Percentiles rank a stretch among this genome's conserved stretches.
These are phyloP conservation scores for Deinandra increscens DNA, from an alignment of 129 eudicot species.

Conservation along the genomic window DNA sequence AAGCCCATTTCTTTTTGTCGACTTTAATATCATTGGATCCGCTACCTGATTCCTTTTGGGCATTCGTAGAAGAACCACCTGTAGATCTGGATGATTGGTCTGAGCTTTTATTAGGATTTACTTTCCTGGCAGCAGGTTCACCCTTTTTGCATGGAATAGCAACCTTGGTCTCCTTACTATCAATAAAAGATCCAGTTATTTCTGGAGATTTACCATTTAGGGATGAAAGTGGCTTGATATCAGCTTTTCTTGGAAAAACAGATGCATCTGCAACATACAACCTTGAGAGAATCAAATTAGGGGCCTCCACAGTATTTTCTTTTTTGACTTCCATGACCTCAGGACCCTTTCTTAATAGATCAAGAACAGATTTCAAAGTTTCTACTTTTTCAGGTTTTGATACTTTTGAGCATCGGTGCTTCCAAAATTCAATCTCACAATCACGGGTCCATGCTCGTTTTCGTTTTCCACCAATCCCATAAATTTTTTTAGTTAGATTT, in stretches of 20 bases:
- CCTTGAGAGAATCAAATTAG: constrained; percentile 74
- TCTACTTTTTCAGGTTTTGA: constrained; percentile 74
- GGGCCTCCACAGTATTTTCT: constrained; percentile 32
- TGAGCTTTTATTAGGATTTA: constrained; percentile 29
- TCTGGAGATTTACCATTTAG: constrained; percentile 33
- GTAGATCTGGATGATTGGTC: constrained; percentile 33
- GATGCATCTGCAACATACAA: constrained; percentile 87
- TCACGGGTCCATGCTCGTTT: constrained; percentile 83
- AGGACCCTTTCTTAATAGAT: constrained; percentile 53
- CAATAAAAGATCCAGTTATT: constrained; percentile 23
- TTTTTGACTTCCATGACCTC: constrained; percentile 37
- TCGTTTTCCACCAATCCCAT: constrained; percentile 71
- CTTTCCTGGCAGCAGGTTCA: constrained; percentile 41
- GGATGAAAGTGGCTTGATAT: constrained; percentile 65
- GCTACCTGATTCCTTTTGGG: constrained; percentile 41
- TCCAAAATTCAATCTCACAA: constrained; percentile 95
- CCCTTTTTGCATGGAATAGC: constrained; percentile 32
- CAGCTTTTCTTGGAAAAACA: constrained; percentile 76
- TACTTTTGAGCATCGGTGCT: constrained; percentile 66
- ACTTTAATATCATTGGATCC: constrained; percentile 38
- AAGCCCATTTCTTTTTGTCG: constrained; percentile 90
- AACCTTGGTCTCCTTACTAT: constrained; percentile 33
- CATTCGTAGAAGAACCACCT: constrained; percentile 33
- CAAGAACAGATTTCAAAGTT: constrained; percentile 83
- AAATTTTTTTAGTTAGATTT: constrained; percentile 76